Evolutionary conservation across 768 basidiomycete species (phyloP), one percentile per base, ranked within the genome.

Genomic region (Hortiboletus campestris): DNA sequence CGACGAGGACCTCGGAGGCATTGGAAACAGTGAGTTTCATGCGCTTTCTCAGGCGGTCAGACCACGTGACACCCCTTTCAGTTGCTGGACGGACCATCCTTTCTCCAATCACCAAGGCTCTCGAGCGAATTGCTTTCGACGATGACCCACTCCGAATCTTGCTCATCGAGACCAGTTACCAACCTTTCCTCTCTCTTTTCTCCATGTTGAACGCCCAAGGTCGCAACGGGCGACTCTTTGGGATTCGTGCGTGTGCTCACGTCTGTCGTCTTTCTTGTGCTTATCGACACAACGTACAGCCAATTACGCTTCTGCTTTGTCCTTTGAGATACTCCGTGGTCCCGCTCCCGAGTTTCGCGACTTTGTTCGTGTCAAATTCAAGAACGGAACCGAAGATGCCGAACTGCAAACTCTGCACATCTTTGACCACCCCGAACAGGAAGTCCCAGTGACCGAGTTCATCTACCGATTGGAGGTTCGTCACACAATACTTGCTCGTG

Each of bases 121-220:
- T 94, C 49, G 82, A 90, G 67, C 84, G 83, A 56, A 86, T 95
- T 71, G 82, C 86, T 17, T 89, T 85, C 75, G 84, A 86, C 55
- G 83, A 80, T 56, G 87, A 90, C 73, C 85, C 89, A 34, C 81
- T 94, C 50, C 86, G 89, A 63, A 78, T 94, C 68, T 76, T 88
- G 69, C 74, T 92, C 57, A 77, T 90, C 59, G 83, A 88, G 74
- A 84, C 86, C 10, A 88, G 89, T 53, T 94, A 93, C 75, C 91
- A 93, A 71, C 85, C 91, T 7, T 90, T 94, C 80, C 83, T 92
- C 64, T 91, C 89, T 10, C 78, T 94, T 66, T 88, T 95, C 80
- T 82, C 84, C 63, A 83, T 88, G 74, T 80, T 89, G 38, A 85
- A 83, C 36, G 75, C 85, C 51, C 63, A 75, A 53, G 70, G 77